Conservation (phyloP, 2,329 filamentous ascomycete species). For the Cladosporium sp. region DNA sequence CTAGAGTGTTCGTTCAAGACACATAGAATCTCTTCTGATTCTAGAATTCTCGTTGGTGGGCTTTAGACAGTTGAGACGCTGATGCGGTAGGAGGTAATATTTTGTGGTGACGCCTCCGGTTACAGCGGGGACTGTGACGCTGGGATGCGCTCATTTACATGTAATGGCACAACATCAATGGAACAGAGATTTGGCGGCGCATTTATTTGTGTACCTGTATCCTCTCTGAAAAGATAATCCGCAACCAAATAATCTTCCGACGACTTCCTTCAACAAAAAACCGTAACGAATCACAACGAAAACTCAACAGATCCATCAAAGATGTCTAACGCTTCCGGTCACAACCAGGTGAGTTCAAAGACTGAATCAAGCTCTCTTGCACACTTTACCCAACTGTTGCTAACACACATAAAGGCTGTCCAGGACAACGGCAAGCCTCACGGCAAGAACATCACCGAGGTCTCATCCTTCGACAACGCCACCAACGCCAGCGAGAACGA, state of each 20-base stretch:
- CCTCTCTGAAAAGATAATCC: background rate
- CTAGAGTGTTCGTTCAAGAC: too few species aligned
- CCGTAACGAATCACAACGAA: background rate
- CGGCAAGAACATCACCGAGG: slow-evolving; percentile 47
- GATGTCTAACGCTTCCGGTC: slow-evolving; percentile 2
- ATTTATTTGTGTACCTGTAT: background rate
- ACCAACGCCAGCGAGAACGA: slow-evolving; percentile 49
- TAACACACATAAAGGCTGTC: slow-evolving; percentile 8
- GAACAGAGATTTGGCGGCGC: background rate
- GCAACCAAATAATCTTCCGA: background rate
- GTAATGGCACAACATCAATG: background rate
- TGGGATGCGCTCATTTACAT: background rate
- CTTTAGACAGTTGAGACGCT: slow-evolving; percentile 28
- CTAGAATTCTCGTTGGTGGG: too few species aligned
- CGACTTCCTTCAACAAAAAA: too few species aligned
- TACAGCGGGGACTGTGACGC: slow-evolving; percentile 18
- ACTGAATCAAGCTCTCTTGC: background rate
- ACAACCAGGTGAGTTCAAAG: background rate
- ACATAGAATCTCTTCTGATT: too few species aligned
- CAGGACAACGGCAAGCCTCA: slow-evolving; percentile 42
- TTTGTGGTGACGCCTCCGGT: too few species aligned
- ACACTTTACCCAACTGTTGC: background rate
- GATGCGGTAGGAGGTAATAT: too few species aligned
- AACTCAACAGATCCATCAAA: background rate
- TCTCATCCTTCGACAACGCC: slow-evolving; percentile 42